A percentile compares a stretch with the other conserved stretches of the same genome.
Evolutionary conservation across 2,329 filamentous ascomycete genomes (phyloP).

Genomic region (Sarocladium kiliense): DNA sequence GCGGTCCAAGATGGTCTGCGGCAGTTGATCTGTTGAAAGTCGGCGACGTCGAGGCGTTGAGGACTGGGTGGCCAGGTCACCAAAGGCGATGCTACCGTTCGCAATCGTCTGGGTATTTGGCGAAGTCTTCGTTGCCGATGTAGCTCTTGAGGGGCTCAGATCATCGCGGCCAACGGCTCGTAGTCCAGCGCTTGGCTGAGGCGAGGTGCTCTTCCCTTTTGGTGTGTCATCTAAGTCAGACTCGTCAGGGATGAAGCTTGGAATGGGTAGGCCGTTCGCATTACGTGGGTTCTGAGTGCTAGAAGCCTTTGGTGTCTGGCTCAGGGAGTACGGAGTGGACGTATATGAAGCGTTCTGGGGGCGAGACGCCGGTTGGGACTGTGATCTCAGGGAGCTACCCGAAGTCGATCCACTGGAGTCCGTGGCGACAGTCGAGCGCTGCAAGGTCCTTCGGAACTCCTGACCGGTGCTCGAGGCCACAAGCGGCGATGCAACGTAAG

Average conservation of each 20-base stretch:
- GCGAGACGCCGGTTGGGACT: constrained; percentile 60
- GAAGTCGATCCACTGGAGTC: constrained; percentile 43
- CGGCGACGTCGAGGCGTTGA: constrained; percentile 32
- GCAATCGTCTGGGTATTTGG: constrained; percentile 10
- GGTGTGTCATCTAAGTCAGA: constrained; percentile 41
- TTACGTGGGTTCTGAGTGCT: constrained; percentile 30
- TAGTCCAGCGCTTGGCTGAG: neutral
- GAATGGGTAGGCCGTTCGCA: constrained; percentile 45
- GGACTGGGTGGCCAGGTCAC: constrained; percentile 36
- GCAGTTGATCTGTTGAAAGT: constrained; percentile 48
- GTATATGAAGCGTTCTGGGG: constrained; percentile 24
- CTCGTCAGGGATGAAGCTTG: constrained; percentile 54
- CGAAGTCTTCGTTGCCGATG: neutral
- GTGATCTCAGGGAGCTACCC: constrained; percentile 55
- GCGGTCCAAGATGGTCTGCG: constrained; percentile 48
- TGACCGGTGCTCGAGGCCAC: constrained; percentile 34
- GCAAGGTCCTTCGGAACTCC: constrained; percentile 53
- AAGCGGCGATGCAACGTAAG: constrained; percentile 53
- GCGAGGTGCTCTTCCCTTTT: constrained; percentile 20
- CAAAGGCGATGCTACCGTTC: constrained; percentile 39
- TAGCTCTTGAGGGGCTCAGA: constrained; percentile 19
- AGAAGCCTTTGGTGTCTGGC: constrained; percentile 29
- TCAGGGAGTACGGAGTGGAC: constrained; percentile 10
- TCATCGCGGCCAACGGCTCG: neutral
- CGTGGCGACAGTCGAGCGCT: constrained; percentile 45